These are phyloP conservation scores for Dothistroma septosporum DNA, from an alignment of 2,329 filamentous ascomycete species.

Conservation along the genomic window DNA sequence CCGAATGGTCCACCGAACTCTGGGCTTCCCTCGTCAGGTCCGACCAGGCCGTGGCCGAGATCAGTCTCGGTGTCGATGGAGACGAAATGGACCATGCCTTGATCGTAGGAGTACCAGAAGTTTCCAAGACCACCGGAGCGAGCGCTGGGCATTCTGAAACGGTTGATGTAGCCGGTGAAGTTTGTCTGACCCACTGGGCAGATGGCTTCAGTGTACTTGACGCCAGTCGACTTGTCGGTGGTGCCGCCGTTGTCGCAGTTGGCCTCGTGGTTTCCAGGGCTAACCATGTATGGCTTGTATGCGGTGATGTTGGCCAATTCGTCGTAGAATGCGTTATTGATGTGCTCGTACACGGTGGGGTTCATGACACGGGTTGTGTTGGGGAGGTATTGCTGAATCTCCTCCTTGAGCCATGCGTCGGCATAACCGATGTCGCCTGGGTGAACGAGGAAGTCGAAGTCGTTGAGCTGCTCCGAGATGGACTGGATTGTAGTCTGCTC, in stretches of 20 bases:
- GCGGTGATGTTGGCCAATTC: slow-evolving; percentile 47
- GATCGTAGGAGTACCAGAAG: slow-evolving; percentile 52
- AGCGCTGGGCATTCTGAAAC: slow-evolving; percentile 50
- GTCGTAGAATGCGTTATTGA: slow-evolving; percentile 55
- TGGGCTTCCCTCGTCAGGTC: slow-evolving; percentile 41
- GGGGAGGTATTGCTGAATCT: slow-evolving; percentile 37
- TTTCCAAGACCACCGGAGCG: slow-evolving; percentile 49
- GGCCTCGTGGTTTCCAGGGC: slow-evolving; percentile 51
- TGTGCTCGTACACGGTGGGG: slow-evolving; percentile 51
- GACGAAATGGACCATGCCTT: slow-evolving; percentile 51
- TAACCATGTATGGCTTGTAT: slow-evolving; percentile 49
- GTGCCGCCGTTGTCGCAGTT: slow-evolving; percentile 43
- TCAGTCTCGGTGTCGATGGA: slow-evolving; percentile 49
- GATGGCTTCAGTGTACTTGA: slow-evolving; percentile 46
- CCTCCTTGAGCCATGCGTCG: slow-evolving; percentile 53
- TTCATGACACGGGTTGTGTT: slow-evolving; percentile 41
- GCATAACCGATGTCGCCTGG: slow-evolving; percentile 57
- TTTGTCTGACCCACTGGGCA: slow-evolving; percentile 50
- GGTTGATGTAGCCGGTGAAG: slow-evolving; percentile 49
- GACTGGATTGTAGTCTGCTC: slow-evolving; percentile 54
- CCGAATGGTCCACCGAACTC: slow-evolving; percentile 51
- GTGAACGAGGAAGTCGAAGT: slow-evolving; percentile 23
- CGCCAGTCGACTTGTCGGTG: slow-evolving; percentile 39
- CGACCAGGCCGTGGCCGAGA: slow-evolving; percentile 46
- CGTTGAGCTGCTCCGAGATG: slow-evolving; percentile 6